A percentile compares a stretch with the other conserved stretches of the same genome.
These are phyloP conservation scores for Malbranchea zuffiana DNA, from an alignment of 2,329 filamentous ascomycete genomes.

Conservation along the genomic window DNA sequence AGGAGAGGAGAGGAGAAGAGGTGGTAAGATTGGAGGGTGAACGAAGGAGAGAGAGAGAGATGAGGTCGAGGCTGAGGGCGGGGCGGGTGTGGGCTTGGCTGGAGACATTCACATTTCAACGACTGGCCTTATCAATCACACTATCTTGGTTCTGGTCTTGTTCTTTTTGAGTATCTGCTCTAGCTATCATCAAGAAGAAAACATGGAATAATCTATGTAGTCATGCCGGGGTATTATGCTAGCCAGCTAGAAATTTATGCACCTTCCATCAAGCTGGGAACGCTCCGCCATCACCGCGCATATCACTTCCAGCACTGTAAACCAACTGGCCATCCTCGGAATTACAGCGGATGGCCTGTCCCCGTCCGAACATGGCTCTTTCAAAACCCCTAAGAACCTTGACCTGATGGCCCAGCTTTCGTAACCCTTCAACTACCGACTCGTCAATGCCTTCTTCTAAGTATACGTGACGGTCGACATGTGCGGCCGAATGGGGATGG, in stretches of 20 bases:
- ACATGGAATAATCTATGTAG: too few relatives aligned
- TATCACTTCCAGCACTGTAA: conserved; percentile 84
- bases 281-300: conserved; percentile 70
- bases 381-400: conserved; percentile 54
- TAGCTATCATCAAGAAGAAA: too few relatives aligned
- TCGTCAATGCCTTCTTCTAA: conserved; percentile 72
- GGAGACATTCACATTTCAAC: too few relatives aligned
- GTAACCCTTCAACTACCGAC: conserved; percentile 56
- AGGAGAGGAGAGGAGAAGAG: too few relatives aligned
- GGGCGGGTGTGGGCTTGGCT: too few relatives aligned
- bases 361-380: conserved; percentile 67
- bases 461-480: conserved; percentile 55
- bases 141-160: too few relatives aligned
- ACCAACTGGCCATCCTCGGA: conserved; percentile 63
- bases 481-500: conserved; percentile 48
- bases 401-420: conserved; percentile 60
- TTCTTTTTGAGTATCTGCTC: too few relatives aligned
- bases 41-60: too few relatives aligned
- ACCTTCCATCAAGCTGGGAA: conserved; percentile 34
- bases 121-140: too few relatives aligned
- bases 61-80: too few relatives aligned
- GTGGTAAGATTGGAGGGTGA: conserved; percentile 1
- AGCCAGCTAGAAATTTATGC: too few relatives aligned
- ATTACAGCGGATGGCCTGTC: conserved; percentile 73
- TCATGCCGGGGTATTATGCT: too few relatives aligned